Percentiles rank a stretch among this genome's conserved stretches.
Evolutionary conservation across 73 alveolate species (phyloP).

Genomic region (Breviolum minutum): DNA sequence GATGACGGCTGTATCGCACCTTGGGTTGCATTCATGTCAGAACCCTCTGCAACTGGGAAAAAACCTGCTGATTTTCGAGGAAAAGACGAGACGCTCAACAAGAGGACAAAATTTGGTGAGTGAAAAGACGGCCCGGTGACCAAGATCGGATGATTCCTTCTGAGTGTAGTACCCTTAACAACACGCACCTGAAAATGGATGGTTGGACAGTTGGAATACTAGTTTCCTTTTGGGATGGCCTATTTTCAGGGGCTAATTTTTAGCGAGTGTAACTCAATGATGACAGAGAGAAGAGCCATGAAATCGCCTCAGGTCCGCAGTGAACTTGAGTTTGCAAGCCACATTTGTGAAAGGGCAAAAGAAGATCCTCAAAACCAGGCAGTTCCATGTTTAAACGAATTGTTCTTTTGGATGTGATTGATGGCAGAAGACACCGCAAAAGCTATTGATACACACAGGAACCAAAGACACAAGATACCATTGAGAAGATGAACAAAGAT

Average conservation of each 20-base stretch:
- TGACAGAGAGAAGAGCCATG: not conserved
- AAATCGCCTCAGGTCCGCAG: not conserved
- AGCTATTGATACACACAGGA: not conserved
- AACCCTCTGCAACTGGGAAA: not conserved
- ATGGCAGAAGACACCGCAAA: not conserved
- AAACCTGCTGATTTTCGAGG: not conserved
- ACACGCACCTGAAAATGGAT: not conserved
- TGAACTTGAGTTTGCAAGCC: slow-evolving; percentile 64
- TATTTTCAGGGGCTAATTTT: not conserved
- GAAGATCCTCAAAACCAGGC: not conserved
- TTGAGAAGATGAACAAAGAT: slow-evolving; percentile 38
- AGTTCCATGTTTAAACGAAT: no score
- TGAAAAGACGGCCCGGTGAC: slow-evolving; percentile 14
- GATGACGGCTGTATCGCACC: slow-evolving; percentile 38
- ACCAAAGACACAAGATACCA: not conserved
- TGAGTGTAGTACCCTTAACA: not conserved
- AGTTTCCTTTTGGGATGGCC: not conserved
- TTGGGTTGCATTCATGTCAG: not conserved
- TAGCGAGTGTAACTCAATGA: not conserved
- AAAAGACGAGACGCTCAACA: slow-evolving; percentile 54
- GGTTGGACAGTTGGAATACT: not conserved
- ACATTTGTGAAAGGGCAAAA: slow-evolving; percentile 42
- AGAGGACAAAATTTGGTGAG: slow-evolving; percentile 57
- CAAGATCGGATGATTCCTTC: not conserved
- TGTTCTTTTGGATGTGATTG: not conserved